phyloP scores from a whole-genome alignment of 2,329 filamentous ascomycete species.

The Colletotrichum graminicola region DNA sequence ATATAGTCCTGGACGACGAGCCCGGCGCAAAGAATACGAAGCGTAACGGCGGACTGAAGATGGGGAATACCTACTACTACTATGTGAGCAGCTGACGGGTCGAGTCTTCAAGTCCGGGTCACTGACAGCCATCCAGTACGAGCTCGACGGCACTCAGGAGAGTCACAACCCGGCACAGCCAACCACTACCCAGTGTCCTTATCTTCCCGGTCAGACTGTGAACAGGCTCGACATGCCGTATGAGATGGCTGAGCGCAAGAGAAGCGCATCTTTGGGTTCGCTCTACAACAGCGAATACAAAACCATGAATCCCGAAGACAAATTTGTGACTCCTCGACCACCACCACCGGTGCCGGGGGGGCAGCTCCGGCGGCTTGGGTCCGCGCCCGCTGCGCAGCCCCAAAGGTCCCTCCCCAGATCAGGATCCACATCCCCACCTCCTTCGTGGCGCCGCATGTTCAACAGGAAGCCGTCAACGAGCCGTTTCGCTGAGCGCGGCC shows the following conservation, averaged over 20 bases:
- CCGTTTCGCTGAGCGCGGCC: constrained; percentile 51
- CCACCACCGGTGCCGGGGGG: constrained; percentile 55
- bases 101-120: not conserved
- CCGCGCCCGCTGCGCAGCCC: constrained; percentile 49
- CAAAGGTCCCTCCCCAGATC: constrained; percentile 48
- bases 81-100: constrained; percentile 72
- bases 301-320: constrained; percentile 84
- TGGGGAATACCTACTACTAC: constrained; percentile 96
- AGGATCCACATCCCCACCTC: constrained; percentile 62
- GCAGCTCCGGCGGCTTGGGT: constrained; percentile 52
- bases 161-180: constrained; percentile 79
- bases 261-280: constrained; percentile 76
- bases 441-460: constrained; percentile 66
- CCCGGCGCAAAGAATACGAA: constrained; percentile 61
- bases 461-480: constrained; percentile 54
- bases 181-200: constrained; percentile 83
- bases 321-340: constrained; percentile 76
- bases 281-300: constrained; percentile 70
- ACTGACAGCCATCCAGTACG: constrained; percentile 70
- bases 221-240: constrained; percentile 87
- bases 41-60: constrained; percentile 84
- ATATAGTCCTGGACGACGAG: constrained; percentile 86
- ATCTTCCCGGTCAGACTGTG: constrained; percentile 87
- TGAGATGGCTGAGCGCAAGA: constrained; percentile 70
- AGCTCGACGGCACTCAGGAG: constrained; percentile 83